Evolutionary conservation across 441 rosid species (phyloP), one percentile per base, ranked within the genome.

Genomic region (Metrosideros polymorpha): DNA sequence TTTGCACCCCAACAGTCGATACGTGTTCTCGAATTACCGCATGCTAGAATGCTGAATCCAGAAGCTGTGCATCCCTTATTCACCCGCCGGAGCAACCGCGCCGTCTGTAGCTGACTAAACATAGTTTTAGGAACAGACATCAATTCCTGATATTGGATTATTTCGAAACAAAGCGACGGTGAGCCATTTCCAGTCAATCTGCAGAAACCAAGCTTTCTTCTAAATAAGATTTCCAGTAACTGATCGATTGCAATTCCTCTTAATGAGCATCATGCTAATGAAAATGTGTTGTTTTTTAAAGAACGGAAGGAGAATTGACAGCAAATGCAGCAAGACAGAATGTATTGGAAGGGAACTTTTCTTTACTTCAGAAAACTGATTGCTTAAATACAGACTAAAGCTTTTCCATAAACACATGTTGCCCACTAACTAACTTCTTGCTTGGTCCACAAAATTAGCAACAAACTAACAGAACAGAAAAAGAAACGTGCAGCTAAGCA

Each of bases 1-100:
- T 1, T 1, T 1, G 24, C 12, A 1, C 24, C 15, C 30, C 75
- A 4, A 7, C 2, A 1, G 12, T 30, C 2, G 2, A 61, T 30
- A 5, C 2, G 7, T 27, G 15, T 12, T 27, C 30, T 25, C 0
- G 0, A 56, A 27, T 12, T 3, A 56, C 24, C 12, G 6, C 24
- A 15, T 15, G 42, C 24, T 15, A 17, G 42, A 9, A 30, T 15
- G 42, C 3, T 30, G 24, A 59, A 59, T 29, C 1, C 2, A 15
- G 6, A 30, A 7, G 24, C 75, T 61, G 0, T 61, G 1, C 42
- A 30, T 61, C 39, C 39, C 24, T 30, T 15, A 30, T 0, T 30
- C 19, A 29, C 3, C 75, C 42, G 0, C 24, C 3, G 17, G 10
- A 15, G 24, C 75, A 18, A 61, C 75, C 2, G 4, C 2, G 7